Base-by-base conservation (phyloP, 805 yeast species). In the Candida boidinii region DNA sequence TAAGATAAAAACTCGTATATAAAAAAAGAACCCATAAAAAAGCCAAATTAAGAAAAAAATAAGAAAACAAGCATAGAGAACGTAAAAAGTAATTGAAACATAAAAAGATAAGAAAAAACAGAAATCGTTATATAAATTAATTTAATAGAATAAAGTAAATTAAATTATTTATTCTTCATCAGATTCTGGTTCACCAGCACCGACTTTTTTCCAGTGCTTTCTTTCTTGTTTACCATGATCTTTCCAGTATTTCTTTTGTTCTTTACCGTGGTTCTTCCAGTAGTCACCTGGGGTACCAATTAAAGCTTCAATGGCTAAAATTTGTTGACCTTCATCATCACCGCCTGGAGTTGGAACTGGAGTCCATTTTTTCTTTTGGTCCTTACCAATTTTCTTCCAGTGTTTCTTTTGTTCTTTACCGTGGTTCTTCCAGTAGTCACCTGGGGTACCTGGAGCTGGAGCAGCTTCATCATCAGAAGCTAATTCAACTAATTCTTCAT, bases 341-440 rank as follows among this genome's bases (percentile, higher is more conserved):
- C 30, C 30, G 14, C 26, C 34, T 13, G 22, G 42, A 17, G 38
- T 37, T 17, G 38, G 34, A n/a, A n/a, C n/a, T 36, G 45, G 45
- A 28, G 39, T 34, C 39, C 41, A 46, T 35, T 46, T 43, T 43
- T 48, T 47, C 38, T 43, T 49, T 28, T 45, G 42, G 14, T 45
- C 43, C 32, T 43, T 45, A 29, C 51, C 52, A 25, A 29, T 35
- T 4, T 48, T 44, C 29, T 48, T 48, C 51, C 51, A 45, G 45
- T 46, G 37, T 29, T 42, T 45, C 33, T 33, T 43, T 19, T 46
- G 37, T 8, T 41, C 45, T 28, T 46, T 42, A 24, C 49, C 51
- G 31, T 23, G 26, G 11, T 44, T 35, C 28, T 47, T 44, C 51
- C 51, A 47, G 28, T 40, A 31, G 2, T 34, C 33, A n/a, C n/a